Percentiles rank a stretch among this genome's conserved stretches.
phyloP scores from a whole-genome alignment of 225 moss, liverwort and hornwort genomes.

The Lunularia cruciata region DNA sequence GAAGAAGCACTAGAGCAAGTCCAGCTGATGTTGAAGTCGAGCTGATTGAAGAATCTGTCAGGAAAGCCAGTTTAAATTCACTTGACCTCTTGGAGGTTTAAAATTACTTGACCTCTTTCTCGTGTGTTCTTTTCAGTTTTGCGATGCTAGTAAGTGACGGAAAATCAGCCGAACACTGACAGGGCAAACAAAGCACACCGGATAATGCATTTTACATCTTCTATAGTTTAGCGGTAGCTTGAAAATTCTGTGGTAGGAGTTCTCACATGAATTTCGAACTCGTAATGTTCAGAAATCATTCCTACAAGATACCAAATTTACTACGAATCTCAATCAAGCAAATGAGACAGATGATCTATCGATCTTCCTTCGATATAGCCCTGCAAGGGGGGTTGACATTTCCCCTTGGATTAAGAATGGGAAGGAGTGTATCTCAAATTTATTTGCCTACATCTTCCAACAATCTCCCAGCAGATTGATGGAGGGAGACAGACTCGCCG shows the following conservation, averaged over 20 bases:
- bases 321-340: not conserved
- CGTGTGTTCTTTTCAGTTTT: not conserved
- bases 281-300: not conserved
- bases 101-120: not conserved
- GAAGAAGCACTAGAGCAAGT: not conserved
- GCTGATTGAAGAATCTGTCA: not conserved
- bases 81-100: slow-evolving; percentile 6
- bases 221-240: not conserved
- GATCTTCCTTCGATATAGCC: not conserved
- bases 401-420: not conserved
- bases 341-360: too few relatives aligned
- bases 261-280: not conserved
- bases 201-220: not conserved
- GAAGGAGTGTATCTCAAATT: not conserved
- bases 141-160: too few relatives aligned
- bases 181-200: too few relatives aligned
- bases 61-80: not conserved
- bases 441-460: not conserved
- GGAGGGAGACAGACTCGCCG: not conserved
- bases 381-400: not conserved
- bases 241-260: too few relatives aligned
- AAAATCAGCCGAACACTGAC: not conserved
- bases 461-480: not conserved
- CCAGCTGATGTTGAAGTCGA: not conserved
- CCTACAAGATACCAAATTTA: not conserved